Conservation (phyloP, 2,329 filamentous ascomycete genomes). For the Ilyonectria mors-panacis region DNA sequence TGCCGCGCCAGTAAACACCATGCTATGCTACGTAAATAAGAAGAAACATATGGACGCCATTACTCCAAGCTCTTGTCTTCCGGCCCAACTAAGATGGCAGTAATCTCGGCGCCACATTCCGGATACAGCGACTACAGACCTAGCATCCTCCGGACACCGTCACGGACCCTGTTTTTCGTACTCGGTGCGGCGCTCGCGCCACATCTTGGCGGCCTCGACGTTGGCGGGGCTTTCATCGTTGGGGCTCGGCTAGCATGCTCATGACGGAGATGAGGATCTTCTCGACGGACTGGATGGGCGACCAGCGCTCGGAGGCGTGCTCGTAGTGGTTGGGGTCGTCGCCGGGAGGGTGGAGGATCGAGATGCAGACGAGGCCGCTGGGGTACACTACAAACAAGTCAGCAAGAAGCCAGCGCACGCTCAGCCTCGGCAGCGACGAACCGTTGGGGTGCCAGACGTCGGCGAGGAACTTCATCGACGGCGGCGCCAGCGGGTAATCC, state of each 20-base stretch:
- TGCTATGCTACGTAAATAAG: constrained; percentile 43
- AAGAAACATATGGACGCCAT: constrained; percentile 39
- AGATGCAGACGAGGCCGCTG: constrained; percentile 94
- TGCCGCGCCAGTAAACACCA: constrained; percentile 44
- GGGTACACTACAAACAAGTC: constrained; percentile 78
- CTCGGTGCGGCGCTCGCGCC: constrained; percentile 85
- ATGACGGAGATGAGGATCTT: constrained; percentile 98
- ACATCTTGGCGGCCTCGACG: constrained; percentile 96
- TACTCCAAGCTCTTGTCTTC: constrained; percentile 35
- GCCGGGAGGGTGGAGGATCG: constrained; percentile 95
- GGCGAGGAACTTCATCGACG: constrained; percentile 94
- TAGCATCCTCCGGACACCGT: constrained; percentile 84
- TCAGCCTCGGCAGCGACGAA: constrained; percentile 56
- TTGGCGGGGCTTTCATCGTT: constrained; percentile 98
- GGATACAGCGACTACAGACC: constrained; percentile 69
- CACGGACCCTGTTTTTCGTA: constrained; percentile 90
- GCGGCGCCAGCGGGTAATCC: constrained; percentile 96
- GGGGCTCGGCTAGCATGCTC: constrained; percentile 97
- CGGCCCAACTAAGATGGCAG: constrained; percentile 17
- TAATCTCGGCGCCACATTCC: not conserved
- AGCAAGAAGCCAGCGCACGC: not conserved
- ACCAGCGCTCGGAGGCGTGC: constrained; percentile 95
- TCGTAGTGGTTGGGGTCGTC: constrained; percentile 99
- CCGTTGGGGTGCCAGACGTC: constrained; percentile 98
- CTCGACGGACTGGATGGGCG: constrained; percentile 95